Evolutionary conservation across 306 rosid species (phyloP), one percentile per base, ranked within the genome.

Genomic region (Casuarina cunninghamiana): DNA sequence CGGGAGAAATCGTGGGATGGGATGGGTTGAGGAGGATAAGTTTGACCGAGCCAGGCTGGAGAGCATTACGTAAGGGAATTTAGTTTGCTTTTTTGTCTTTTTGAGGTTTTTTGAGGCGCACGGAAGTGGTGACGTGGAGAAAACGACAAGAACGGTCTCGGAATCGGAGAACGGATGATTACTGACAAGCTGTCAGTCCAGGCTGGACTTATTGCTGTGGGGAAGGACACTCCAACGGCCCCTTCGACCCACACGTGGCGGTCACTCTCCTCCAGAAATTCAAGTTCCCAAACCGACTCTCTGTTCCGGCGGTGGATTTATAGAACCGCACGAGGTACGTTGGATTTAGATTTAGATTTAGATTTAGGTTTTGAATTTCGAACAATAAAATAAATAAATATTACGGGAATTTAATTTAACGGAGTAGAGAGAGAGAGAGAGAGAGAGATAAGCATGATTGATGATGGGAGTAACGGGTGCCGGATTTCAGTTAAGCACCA

Each of bases 31-130:
- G 6, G 63, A 38, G 80, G 90, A 84, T 84, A 84, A 79, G 86
- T 81, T 87, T 84, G 86, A 87, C 86, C 63, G 62, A 77, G 86
- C 88, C 88, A 84, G 88, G 85, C 84, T 87, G 86, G 86, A 79
- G 72, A 65, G 83, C 88, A 88, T 84, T 79, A 57, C 85, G 79
- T 71, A 49, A 74, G 51, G 54, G 37, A 48, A 49, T 42, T 60
- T 74, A 53, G 82, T 72, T 72, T 43, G 48, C 46, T 69, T 10
- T 17, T 19, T 46, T n/a, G 49, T 69, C 19, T 73, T 54, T 41
- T 21, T 55, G 11, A 12, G 12, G 6, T 35, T 32, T 65, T 49
- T 73, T 71, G 54, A 45, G 70, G 65, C 11, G 49, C 57, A 75
- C 54, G 78, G 69, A 55, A 63, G 65, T n/a, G 83, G 44, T 72